These are phyloP conservation scores for Globisporangium abappressorium DNA, from an alignment of 352 stramenopile genomes.

Conservation along the genomic window DNA sequence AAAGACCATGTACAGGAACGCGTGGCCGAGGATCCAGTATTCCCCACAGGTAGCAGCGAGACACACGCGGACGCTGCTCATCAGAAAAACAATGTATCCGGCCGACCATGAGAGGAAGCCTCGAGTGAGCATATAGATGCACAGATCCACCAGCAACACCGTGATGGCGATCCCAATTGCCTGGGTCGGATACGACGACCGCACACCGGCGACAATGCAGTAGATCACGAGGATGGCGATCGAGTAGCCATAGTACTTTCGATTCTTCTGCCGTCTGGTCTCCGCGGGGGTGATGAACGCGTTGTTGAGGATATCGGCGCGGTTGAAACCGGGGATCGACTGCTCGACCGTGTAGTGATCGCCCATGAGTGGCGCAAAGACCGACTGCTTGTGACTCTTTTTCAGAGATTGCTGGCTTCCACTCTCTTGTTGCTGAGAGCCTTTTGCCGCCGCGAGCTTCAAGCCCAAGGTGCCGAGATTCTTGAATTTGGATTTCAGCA, in stretches of 20 bases:
- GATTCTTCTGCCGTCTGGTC: constrained; percentile 47
- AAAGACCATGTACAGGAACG: constrained; percentile 79
- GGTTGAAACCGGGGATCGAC: constrained; percentile 66
- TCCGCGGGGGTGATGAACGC: constrained; percentile 67
- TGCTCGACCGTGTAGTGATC: constrained; percentile 79
- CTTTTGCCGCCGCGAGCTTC: constrained; percentile 63
- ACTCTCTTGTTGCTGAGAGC: neutral
- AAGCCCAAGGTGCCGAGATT: constrained; percentile 74
- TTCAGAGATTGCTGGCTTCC: constrained; percentile 13
- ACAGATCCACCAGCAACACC: constrained; percentile 67
- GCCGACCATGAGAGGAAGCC: constrained; percentile 72
- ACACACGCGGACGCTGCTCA: constrained; percentile 66
- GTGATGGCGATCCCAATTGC: constrained; percentile 64
- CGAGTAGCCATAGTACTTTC: constrained; percentile 45
- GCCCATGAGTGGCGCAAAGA: constrained; percentile 73
- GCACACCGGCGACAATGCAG: constrained; percentile 46
- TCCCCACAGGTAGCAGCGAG: constrained; percentile 61
- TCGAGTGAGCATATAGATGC: constrained; percentile 70
- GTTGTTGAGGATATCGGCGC: constrained; percentile 75
- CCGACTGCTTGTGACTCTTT: constrained; percentile 53
- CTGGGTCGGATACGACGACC: constrained; percentile 60
- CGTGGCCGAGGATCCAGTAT: constrained; percentile 82
- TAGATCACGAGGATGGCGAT: constrained; percentile 54
- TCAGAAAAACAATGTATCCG: constrained; percentile 79
- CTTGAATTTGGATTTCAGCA: constrained; percentile 81